Percentiles rank a stretch among this genome's conserved stretches.
Evolutionary conservation across 441 rosid species (phyloP).

Genomic region (Populus hybrid): DNA sequence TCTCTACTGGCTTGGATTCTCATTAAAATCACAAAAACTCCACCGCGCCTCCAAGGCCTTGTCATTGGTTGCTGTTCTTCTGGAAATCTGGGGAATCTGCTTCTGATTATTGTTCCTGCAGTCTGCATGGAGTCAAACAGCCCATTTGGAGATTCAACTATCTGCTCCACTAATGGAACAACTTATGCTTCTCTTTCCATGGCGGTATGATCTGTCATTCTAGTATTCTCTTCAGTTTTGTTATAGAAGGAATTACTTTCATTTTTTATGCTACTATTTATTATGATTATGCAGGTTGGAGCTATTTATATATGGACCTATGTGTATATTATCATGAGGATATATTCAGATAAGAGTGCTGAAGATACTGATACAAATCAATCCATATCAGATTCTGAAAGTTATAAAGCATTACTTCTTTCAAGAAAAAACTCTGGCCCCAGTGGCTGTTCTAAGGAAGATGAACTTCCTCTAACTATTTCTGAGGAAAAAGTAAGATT

Average conservation of each 20-base stretch:
- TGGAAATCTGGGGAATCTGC: constrained; percentile 41
- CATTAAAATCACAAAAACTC: constrained; percentile 27
- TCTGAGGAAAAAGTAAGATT: background rate
- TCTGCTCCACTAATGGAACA: constrained; percentile 23
- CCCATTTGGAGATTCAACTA: constrained; percentile 30
- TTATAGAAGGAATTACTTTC: background rate
- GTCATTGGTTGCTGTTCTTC: constrained; percentile 45
- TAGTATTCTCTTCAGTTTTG: background rate
- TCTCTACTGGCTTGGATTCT: constrained; percentile 39
- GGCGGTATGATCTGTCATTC: constrained; percentile 30
- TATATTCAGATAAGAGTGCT: constrained; percentile 15
- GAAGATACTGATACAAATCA: background rate
- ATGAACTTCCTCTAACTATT: background rate
- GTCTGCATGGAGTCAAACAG: constrained; percentile 30
- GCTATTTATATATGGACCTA: constrained; percentile 36
- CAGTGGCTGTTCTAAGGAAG: background rate
- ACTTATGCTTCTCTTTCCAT: constrained; percentile 41
- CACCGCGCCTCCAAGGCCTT: constrained; percentile 32
- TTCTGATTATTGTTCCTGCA: constrained; percentile 35
- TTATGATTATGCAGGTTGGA: constrained; percentile 20
- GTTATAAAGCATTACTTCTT: background rate
- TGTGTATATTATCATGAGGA: constrained; percentile 34
- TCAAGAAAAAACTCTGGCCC: constrained; percentile 18
- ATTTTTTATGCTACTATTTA: background rate
- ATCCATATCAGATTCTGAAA: background rate